A percentile compares a stretch with the other conserved stretches of the same genome.
Evolutionary conservation across 1,284 basidiomycete species (phyloP).

Genomic region (Athelia psychrophila): DNA sequence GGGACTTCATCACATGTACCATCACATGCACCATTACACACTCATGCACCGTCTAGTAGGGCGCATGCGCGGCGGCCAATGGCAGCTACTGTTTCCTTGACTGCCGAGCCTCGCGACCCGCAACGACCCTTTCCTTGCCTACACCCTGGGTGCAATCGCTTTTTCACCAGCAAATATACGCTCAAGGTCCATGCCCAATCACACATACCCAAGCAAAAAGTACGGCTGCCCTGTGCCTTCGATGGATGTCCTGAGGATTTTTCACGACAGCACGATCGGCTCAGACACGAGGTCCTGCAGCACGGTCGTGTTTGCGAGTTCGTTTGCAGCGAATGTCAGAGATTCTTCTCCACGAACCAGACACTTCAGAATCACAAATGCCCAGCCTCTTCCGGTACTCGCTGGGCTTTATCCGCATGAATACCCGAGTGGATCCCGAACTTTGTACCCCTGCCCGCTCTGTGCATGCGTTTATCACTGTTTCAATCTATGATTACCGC

Average conservation of each 20-base stretch:
- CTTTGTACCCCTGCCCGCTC: no score
- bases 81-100: no score
- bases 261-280: slow-evolving; percentile 46
- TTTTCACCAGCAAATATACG: slow-evolving; percentile 49
- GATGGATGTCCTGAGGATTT: slow-evolving; percentile 44
- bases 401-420: slow-evolving; percentile 27
- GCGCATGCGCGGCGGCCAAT: no score
- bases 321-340: slow-evolving; percentile 41
- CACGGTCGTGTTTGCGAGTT: slow-evolving; percentile 49
- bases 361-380: slow-evolving; percentile 50
- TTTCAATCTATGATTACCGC: no score
- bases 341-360: slow-evolving; percentile 47
- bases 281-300: slow-evolving; percentile 49
- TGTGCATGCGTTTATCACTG: no score
- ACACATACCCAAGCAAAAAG: slow-evolving; percentile 45
- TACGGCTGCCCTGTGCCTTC: slow-evolving; percentile 41
- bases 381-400: slow-evolving; percentile 40
- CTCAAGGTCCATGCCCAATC: slow-evolving; percentile 51
- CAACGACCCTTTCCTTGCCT: slow-evolving; percentile 42
- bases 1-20: no score
- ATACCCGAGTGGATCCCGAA: no score
- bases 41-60: no score
- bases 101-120: no score
- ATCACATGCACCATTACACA: no score
- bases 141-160: slow-evolving; percentile 40